Base-by-base conservation (phyloP, 495 filamentous ascomycete species). In the Haplographium delicatum region DNA sequence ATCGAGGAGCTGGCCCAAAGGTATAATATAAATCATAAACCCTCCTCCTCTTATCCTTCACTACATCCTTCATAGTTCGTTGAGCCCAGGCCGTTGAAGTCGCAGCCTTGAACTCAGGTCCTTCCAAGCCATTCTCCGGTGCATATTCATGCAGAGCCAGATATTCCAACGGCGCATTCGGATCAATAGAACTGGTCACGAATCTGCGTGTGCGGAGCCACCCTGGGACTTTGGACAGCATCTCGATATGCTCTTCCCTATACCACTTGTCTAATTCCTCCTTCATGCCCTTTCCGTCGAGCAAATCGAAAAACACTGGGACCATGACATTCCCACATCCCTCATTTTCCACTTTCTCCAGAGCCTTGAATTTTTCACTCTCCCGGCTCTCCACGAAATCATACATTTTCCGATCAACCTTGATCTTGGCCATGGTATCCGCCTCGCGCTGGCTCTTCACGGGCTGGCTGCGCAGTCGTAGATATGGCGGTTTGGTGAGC, bases 21-120 rank as follows among this genome's bases (percentile, higher is more conserved):
- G 83, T 83, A 67, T 89, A 89, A 59, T 86, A 83, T 58, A 88
- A 80, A 41, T 80, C 68, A 65, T 86, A 91, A 1, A 71, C 66
- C 9, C 85, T 68, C 34, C 79, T 71, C 13, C 63, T 70, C 54
- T 74, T 80, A 30, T 67, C 60, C n/a, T 71, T 68, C 22, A 85
- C 77, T 22, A 75, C 71, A n/a, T 80, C 74, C 22, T 60, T 60
- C 56, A 72, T 72, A 26, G 88, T 65, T 42, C 78, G 72, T 4
- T 71, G 66, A 20, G 70, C 65, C 74, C 80, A 80, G 1, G 74
- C 66, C 5, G 83, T 85, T 34, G 66, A 68, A 56, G 75, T 74
- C 18, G 83, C 71, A 4, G 80, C 76, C 58, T 82, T 65, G 63
- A 81, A 79, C 56, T 84, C 84, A 8, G 74, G 65, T 1, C 83